Evolutionary conservation across 257 asterid species (phyloP), one percentile per base, ranked within the genome.

Genomic region (Perilla frutescens): DNA sequence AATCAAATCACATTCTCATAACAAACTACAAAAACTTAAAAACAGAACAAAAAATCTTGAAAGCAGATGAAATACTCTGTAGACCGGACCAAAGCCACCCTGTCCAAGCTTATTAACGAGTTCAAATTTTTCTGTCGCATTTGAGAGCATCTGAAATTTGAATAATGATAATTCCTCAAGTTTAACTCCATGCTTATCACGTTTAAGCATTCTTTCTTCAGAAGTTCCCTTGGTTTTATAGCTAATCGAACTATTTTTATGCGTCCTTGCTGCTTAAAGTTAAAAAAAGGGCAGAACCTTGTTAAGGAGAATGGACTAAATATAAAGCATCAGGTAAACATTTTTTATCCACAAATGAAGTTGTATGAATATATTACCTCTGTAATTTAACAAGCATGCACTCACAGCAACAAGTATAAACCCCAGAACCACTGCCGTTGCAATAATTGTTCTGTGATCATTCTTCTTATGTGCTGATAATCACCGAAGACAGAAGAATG

Each of bases 21-120:
- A 39, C 6, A 39, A 39, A 39, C 6, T 39, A 39, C 41, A 39
- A 39, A 39, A 39, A 39, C 41, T 39, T 20, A 20, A 20, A 20
- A 20, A 20, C 26, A 20, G 6, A 39, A 39, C 6, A 5, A 39
- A 39, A 39, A 5, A 39, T 39, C 41, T 39, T 39, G 4, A 39
- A 5, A 39, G 26, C 26, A 39, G 41, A 39, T 39, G 4, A 39
- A 39, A 39, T 39, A 39, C 6, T 39, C 6, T 39, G 41, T 39
- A 75, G 7, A 80, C 80, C 5, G 71, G 66, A 40, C 83, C 83
- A 14, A 79, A 79, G 44, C 83, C 80, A 12, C 83, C 80, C 62
- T 79, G 58, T 36, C 83, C 80, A 31, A 79, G 68, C 74, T 64
- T 70, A 44, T 75, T 59, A 36, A 0, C n/a, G 0, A 8, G 36